Base-by-base conservation (phyloP, 2,329 filamentous ascomycete species). In the Xylariales sp. region DNA sequence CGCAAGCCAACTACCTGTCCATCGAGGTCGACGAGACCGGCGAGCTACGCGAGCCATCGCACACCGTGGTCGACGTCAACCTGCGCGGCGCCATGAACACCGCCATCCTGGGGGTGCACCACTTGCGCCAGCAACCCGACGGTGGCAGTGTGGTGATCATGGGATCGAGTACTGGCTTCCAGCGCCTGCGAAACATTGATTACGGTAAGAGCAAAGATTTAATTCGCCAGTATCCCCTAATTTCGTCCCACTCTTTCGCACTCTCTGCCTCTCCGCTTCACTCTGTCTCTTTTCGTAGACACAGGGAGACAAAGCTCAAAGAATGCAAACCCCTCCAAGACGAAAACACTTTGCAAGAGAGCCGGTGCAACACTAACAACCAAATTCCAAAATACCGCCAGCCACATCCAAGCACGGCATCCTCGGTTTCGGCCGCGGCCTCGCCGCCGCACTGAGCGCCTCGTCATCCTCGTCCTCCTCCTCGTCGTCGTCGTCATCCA, bases 121-220 rank as follows among this genome's bases (percentile, higher is more conserved):
- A 74, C 44, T 59, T 81, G 53, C 68, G 72, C 37, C 55, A 67
- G 34, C 66, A 73, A 36, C 32, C 59, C 8, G 52, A 60, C 29
- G 62, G 67, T n/a, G 66, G 70, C n/a, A 75, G 70, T 40, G 65
- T 81, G 18, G 72, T 78, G 13, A 60, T 78, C 30, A 74, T 65
- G 32, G 67, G 65, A 3, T 80, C 76, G 0, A 62, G 60, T 4
- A 70, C 72, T 1, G 65, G 62, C 3, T 59, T 78, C 7, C 71
- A 75, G 40, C 69, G 65, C 2, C 62, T 78, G 34, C 62, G 69
- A 14, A 62, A 63, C 3, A 58, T 64, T 0, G 75, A 80, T 48
- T 80, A 81, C 41, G 51, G 66, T 67, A 40, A n/a, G n/a, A n/a
- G n/a, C n/a, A n/a, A n/a, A n/a, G n/a, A n/a, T n/a, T n/a, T n/a